These are phyloP conservation scores for Cairneyella variabilis DNA, from an alignment of 495 filamentous ascomycete genomes.

Conservation along the genomic window DNA sequence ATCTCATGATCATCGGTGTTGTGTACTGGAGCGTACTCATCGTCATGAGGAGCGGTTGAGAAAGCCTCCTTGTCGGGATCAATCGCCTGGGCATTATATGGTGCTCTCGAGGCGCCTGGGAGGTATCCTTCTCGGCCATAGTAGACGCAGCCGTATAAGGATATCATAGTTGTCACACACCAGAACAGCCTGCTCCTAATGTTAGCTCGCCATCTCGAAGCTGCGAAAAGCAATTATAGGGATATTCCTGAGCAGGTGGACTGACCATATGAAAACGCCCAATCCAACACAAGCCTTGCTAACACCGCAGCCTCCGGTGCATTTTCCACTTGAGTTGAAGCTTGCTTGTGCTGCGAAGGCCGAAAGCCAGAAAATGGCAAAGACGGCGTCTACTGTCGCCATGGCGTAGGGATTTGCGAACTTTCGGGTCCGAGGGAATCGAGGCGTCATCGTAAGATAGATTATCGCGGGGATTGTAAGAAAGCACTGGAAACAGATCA, in stretches of 20 bases:
- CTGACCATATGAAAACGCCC: constrained; percentile 78
- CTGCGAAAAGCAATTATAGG: constrained; percentile 6
- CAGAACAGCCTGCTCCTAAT: constrained; percentile 63
- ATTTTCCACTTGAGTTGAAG: constrained; percentile 51
- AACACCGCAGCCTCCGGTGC: constrained; percentile 57
- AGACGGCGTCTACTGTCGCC: constrained; percentile 67
- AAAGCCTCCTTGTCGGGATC: constrained; percentile 58
- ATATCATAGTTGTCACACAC: constrained; percentile 64
- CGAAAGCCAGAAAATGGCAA: constrained; percentile 77
- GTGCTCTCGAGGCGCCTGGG: constrained; percentile 57
- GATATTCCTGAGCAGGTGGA: constrained; percentile 12
- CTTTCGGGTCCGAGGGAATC: constrained; percentile 75
- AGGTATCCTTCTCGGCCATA: constrained; percentile 73
- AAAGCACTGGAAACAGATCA: constrained; percentile 62
- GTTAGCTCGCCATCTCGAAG: background rate
- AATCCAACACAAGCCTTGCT: constrained; percentile 77
- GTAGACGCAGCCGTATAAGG: constrained; percentile 72
- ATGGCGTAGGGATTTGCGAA: constrained; percentile 83
- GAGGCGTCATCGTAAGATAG: constrained; percentile 78
- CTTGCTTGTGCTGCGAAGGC: constrained; percentile 74
- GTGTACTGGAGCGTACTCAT: constrained; percentile 41
- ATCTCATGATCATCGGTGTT: constrained; percentile 23
- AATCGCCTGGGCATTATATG: constrained; percentile 47
- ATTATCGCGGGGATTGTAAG: constrained; percentile 76
- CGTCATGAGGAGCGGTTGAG: constrained; percentile 44